Evolutionary conservation across 768 basidiomycete species (phyloP), one percentile per base, ranked within the genome.

Genomic region (Imleria badia): DNA sequence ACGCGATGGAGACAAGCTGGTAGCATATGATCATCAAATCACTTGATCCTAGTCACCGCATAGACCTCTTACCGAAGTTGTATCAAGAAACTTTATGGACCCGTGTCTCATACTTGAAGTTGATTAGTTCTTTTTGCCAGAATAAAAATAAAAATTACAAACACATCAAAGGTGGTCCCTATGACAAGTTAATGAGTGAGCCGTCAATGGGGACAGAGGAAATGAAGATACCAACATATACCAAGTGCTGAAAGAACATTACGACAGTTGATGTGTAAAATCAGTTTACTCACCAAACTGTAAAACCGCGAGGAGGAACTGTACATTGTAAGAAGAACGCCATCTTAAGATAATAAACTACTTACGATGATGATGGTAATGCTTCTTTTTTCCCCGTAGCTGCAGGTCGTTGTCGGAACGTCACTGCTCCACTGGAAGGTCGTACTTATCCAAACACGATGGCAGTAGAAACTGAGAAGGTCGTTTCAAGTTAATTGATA

Each of bases 401-500:
- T 61, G 9, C 15, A n/a, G 4, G 3, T 19, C 0, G 9, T 15
- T 0, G n/a, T 48, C 22, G 1, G 10, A 43, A 19, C 8, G 12
- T 13, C 5, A 35, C 12, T 15, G 3, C 23, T 22, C 2, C 29
- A 5, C 3, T 1, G 6, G 47, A 10, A 33, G 12, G 1, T 30
- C 61, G 1, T 15, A 60, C 61, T 61, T 42, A 61, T 61, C 61
- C 61, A 61, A n/a, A 62, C 47, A 20, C 56, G 55, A 26, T 61
- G 56, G 13, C 45, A 61, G 31, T 55, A 62, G 35, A 62, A 62
- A 23, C 61, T 62, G 31, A 14, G 17, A 9, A 39, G 4, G 2
- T 12, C 2, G 14, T 17, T 3, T 39, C 9, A 29, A 30, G 26
- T 11, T 5, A 6, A 42, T 42, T 6, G 31, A 34, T 22, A 19